Conservation (phyloP, 306 rosid genomes). For the Corylus heterophylla region DNA sequence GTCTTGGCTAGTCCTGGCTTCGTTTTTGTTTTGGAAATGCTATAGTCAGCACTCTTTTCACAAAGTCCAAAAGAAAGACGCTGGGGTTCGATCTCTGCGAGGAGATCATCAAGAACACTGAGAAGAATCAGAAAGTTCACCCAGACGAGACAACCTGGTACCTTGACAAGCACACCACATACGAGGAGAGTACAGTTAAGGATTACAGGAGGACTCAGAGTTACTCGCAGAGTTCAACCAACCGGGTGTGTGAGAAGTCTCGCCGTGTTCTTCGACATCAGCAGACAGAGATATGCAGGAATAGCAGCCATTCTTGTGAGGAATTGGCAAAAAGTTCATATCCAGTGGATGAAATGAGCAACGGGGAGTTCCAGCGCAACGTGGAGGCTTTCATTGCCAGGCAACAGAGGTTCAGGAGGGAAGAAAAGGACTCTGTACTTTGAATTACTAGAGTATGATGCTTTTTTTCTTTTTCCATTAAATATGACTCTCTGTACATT, state of each 20-base stretch:
- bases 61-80: constrained; percentile 46
- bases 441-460: not conserved
- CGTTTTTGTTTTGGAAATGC: constrained; percentile 74
- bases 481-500: not conserved
- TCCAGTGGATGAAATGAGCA: constrained; percentile 64
- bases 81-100: constrained; percentile 47
- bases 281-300: constrained; percentile 52
- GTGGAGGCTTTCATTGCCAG: constrained; percentile 83
- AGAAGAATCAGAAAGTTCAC: constrained; percentile 28
- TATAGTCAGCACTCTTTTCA: constrained; percentile 69
- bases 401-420: constrained; percentile 66
- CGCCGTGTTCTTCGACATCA: constrained; percentile 37
- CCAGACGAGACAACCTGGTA: not conserved
- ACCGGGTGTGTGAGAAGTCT: constrained; percentile 29
- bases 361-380: constrained; percentile 72
- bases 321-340: constrained; percentile 12
- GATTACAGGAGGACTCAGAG: constrained; percentile 45
- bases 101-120: constrained; percentile 42
- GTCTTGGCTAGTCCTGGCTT: constrained; percentile 57
- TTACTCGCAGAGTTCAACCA: constrained; percentile 34
- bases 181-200: constrained; percentile 13
- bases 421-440: constrained; percentile 38
- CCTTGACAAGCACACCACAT: not conserved
- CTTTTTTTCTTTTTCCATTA: not conserved
- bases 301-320: constrained; percentile 12